Percentiles rank a stretch among this genome's conserved stretches.
phyloP scores from a whole-genome alignment of 2,329 filamentous ascomycete genomes.

The Trichoderma sp. region DNA sequence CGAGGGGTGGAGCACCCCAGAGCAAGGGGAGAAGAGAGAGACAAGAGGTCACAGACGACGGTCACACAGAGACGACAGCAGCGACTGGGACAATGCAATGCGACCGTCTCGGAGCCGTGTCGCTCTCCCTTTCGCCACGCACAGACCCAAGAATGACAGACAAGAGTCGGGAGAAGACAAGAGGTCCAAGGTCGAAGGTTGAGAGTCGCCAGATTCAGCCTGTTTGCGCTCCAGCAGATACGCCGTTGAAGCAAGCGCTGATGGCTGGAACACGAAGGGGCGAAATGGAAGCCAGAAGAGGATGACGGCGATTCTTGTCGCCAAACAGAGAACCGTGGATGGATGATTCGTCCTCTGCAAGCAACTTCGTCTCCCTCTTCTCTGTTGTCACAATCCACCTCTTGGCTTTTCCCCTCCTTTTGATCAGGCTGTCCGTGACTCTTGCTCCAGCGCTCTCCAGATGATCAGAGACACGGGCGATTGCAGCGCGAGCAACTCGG shows the following conservation, averaged over 20 bases:
- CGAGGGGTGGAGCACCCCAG: neutral
- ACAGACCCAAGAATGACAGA: neutral
- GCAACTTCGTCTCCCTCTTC: too few relatives aligned
- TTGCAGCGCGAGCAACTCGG: neutral
- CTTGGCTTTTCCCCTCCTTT: neutral
- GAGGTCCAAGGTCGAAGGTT: neutral
- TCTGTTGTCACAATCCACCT: neutral
- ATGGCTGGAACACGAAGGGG: too few relatives aligned
- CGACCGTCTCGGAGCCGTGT: slow-evolving; percentile 11
- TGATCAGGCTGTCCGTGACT: neutral
- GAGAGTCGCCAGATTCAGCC: neutral
- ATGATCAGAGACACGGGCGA: neutral
- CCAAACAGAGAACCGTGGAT: too few relatives aligned
- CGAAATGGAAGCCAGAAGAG: too few relatives aligned
- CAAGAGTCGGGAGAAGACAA: neutral
- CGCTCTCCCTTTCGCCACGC: slow-evolving; percentile 11
- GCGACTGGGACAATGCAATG: slow-evolving; percentile 21
- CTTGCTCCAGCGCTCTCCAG: neutral
- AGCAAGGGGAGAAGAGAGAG: neutral
- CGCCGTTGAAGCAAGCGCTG: too few relatives aligned
- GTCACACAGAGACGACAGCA: slow-evolving; percentile 16
- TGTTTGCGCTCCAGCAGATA: neutral
- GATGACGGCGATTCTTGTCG: too few relatives aligned
- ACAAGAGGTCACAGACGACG: neutral
- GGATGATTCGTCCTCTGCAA: too few relatives aligned